Base-by-base conservation (phyloP, 1,284 basidiomycete species). In the Rhodotorula sp. region DNA sequence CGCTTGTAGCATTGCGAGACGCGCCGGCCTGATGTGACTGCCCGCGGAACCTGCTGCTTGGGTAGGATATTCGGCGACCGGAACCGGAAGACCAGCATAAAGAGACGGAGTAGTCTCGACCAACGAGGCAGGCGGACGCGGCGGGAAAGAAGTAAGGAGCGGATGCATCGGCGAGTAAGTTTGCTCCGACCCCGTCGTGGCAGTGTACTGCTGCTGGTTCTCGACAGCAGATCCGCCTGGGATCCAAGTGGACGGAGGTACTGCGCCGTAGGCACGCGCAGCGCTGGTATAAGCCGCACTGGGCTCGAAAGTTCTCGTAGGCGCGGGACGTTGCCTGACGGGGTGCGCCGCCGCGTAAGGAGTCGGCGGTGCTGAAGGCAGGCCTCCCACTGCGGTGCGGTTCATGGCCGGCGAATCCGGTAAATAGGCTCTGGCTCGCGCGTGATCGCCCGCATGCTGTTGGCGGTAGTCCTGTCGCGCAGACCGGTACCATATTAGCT, bases 1-100 rank as follows among this genome's bases (percentile, higher is more conserved):
- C 15, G 51, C 45, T 1, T 42, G 24, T 6, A 67, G 37, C 37
- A 62, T 56, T 14, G 66, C 66, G 22, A 62, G 48, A 5, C 60
- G 30, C 20, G 60, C 60, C 8, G 60, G 66, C 22, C 58, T 46
- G 26, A 67, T 61, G n/a, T 33, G 12, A 1, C 46, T 15, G 20
- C 37, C 26, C 14, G 12, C 22, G 20, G 46, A n/a, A 26, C 33
- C 18, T 18, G 44, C 26, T 30, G 29, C 29, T 45, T 10, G 20
- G 8, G 29, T 33, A 8, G 33, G 18, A 5, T 12, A 48, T 33
- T 30, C 30, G 14, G 22, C 33, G 33, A 33, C 58, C 44, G 44
- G 37, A 12, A 42, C 10, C 10, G 37, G 37, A 42, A 42, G 37
- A 42, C 37, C 37, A 42, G 37, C 37, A 12, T 42, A 42, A 42